These are phyloP conservation scores for Fagopyrum homotropicum DNA, from an alignment of 148 eudicot genomes.

Conservation along the genomic window DNA sequence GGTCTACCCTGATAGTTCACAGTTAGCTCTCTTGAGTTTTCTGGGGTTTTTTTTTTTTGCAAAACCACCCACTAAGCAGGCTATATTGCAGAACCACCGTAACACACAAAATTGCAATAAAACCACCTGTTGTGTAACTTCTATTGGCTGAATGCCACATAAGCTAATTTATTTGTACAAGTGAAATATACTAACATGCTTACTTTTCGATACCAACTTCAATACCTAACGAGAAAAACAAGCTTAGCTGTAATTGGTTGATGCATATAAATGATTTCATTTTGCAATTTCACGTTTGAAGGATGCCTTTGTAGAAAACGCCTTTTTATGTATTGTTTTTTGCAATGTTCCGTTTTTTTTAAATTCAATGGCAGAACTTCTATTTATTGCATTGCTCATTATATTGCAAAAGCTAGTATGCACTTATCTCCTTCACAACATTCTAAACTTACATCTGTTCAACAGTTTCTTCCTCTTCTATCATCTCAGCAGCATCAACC, in stretches of 20 bases:
- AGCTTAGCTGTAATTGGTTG: background rate
- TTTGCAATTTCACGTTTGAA: background rate
- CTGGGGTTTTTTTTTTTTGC: background rate
- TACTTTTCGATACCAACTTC: background rate
- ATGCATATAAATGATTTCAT: background rate
- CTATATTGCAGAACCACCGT: background rate
- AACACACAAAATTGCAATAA: background rate
- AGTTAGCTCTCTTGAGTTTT: background rate
- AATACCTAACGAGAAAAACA: background rate
- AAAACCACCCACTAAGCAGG: background rate
- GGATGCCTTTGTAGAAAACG: background rate
- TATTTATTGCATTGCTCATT: background rate
- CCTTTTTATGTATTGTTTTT: background rate
- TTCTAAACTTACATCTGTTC: slow-evolving; percentile 62
- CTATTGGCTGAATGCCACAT: background rate
- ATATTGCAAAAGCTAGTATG: background rate
- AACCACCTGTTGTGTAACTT: background rate
- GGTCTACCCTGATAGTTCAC: background rate
- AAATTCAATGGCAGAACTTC: background rate
- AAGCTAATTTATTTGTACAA: background rate
- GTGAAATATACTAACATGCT: background rate
- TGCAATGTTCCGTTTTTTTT: background rate
- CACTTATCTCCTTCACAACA: background rate
- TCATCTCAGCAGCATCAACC: slow-evolving; percentile 90
- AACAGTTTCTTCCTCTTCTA: slow-evolving; percentile 77